Evolutionary conservation across 345 rosid genomes (phyloP), one percentile per base, ranked within the genome.

Genomic region (Gynandropsis gynandra): DNA sequence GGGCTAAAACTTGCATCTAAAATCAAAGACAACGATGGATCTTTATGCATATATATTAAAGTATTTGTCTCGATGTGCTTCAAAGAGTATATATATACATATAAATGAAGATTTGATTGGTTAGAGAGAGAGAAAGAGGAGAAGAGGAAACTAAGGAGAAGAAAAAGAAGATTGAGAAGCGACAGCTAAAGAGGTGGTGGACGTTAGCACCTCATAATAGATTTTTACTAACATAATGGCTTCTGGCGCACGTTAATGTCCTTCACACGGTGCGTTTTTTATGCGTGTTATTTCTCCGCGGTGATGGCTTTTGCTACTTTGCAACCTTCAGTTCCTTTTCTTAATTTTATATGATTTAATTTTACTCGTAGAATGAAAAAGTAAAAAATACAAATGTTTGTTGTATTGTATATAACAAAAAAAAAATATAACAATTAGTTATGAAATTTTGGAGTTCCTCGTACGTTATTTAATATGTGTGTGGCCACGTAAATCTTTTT

Each of bases 211-310:
- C 65, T 50, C 37, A 44, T 43, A 10, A 10, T 38, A n/a, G 46
- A 56, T 56, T 36, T 13, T 39, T 41, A 33, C 34, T 46, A 36
- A 36, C 11, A 49, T 14, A 7, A 35, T 72, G 63, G 53, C 83
- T 73, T 77, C 14, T 8, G 51, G 53, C 42, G 53, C 77, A 74
- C 74, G 83, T 69, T 61, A 70, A 54, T 60, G 68, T 66, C 33
- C 49, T 49, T 38, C 36, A 43, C 88, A 75, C 83, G 90, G 38
- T 60, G 72, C 42, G 69, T 35, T 55, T 39, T 16, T 24, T 40
- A 64, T 61, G 73, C 82, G 82, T 71, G 82, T 61, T 38, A 63
- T 59, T 49, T 20, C 29, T 32, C 39, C 21, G 13, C 40, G 8
- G 38, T 4, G 55, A 59, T 65, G 59, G 10, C 13, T 24, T 24